phyloP scores from a whole-genome alignment of 352 stramenopile species.

The Peronospora farinosa region DNA sequence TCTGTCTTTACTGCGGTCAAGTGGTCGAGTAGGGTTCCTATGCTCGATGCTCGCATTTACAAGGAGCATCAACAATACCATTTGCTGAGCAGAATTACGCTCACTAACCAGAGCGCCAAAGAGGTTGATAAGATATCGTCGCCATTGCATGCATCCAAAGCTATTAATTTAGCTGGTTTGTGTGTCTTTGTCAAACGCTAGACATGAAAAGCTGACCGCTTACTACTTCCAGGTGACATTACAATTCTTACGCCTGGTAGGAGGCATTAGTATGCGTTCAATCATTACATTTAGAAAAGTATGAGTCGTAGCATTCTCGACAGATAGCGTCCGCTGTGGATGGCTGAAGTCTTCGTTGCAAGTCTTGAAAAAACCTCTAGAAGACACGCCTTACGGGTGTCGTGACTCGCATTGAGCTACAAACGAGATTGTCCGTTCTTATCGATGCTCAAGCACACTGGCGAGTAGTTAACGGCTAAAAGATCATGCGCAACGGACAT shows the following conservation, averaged over 20 bases:
- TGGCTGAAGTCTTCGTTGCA: constrained; percentile 91
- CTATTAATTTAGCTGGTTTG: too few relatives aligned
- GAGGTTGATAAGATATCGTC: constrained; percentile 79
- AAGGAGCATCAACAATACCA: constrained; percentile 34
- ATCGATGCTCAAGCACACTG: constrained; percentile 91
- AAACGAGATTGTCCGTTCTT: constrained; percentile 82
- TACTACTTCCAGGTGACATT: too few relatives aligned
- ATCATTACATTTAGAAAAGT: too few relatives aligned
- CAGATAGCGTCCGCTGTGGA: constrained; percentile 76
- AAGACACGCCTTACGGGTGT: constrained; percentile 89
- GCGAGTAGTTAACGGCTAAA: constrained; percentile 90
- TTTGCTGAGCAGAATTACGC: constrained; percentile 40
- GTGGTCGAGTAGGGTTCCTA: too few relatives aligned
- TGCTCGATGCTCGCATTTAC: constrained; percentile 32
- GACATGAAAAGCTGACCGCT: too few relatives aligned
- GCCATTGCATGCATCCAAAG: constrained; percentile 92
- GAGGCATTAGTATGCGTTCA: too few relatives aligned
- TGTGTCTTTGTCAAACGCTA: too few relatives aligned
- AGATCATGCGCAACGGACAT: constrained; percentile 82
- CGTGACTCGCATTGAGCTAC: constrained; percentile 93
- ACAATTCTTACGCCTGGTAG: too few relatives aligned
- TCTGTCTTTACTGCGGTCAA: too few relatives aligned
- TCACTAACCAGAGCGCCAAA: constrained; percentile 24
- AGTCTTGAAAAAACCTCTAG: constrained; percentile 94
- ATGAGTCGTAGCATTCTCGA: constrained; percentile 16